Percentiles rank a stretch among this genome's conserved stretches.
Conservation (phyloP, 202 grass and related monocot species). For the Sporobolus alterniflorus region DNA sequence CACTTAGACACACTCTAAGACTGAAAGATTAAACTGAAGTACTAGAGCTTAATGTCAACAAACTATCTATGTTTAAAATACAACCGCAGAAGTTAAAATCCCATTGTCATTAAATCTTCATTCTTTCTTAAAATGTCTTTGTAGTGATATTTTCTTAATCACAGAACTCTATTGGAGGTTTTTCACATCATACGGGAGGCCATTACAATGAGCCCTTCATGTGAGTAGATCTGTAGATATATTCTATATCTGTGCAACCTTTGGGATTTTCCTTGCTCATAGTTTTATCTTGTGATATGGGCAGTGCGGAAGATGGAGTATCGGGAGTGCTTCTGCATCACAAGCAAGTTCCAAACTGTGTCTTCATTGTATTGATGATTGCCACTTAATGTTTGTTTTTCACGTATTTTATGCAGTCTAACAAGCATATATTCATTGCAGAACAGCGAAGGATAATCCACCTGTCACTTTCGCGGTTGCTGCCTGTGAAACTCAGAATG, state of each 20-base stretch:
- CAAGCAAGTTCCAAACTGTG: slow-evolving; percentile 62
- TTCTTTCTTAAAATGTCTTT: slow-evolving; percentile 12
- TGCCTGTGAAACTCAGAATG: slow-evolving; percentile 97
- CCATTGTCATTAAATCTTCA: background rate
- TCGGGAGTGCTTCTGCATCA: slow-evolving; percentile 99
- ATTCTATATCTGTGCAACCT: background rate
- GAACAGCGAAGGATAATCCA: slow-evolving; percentile 97
- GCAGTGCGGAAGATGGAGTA: slow-evolving; percentile 91
- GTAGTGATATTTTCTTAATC: slow-evolving; percentile 33
- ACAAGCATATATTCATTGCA: slow-evolving; percentile 45
- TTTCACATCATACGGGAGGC: slow-evolving; percentile 91
- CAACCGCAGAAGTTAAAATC: slow-evolving; percentile 2
- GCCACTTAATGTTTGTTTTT: background rate
- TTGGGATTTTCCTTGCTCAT: slow-evolving; percentile 19
- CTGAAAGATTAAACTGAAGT: too few relatives aligned
- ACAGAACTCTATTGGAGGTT: slow-evolving; percentile 98
- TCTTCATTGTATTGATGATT: slow-evolving; percentile 20
- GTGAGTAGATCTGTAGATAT: slow-evolving; percentile 51
- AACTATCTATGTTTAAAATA: slow-evolving; percentile 12
- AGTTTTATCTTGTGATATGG: slow-evolving; percentile 34
- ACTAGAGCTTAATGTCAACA: too few relatives aligned
- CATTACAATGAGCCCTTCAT: slow-evolving; percentile 98
- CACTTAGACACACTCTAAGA: too few relatives aligned
- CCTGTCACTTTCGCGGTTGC: slow-evolving; percentile 96
- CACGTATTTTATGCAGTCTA: background rate